A percentile compares a stretch with the other conserved stretches of the same genome.
phyloP scores from a whole-genome alignment of 192 early-diverging fungal genomes.

The Linnemannia exigua region DNA sequence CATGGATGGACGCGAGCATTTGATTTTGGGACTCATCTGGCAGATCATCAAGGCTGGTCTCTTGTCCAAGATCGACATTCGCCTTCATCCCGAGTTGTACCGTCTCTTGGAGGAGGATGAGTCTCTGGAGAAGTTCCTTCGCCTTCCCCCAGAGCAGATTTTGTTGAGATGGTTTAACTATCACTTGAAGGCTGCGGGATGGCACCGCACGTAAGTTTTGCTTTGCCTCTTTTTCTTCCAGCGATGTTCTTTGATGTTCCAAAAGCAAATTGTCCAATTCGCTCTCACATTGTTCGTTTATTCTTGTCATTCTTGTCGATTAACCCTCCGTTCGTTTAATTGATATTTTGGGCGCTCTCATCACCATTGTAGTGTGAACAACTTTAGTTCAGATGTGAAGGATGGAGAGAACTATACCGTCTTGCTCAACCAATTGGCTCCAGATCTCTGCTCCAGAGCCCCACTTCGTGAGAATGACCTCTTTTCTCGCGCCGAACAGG shows the following conservation, averaged over 20 bases:
- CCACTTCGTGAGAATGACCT: conserved; percentile 87
- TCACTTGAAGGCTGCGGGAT: conserved; percentile 95
- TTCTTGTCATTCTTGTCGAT: conserved; percentile 1
- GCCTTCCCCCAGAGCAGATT: conserved; percentile 96
- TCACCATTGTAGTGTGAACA: conserved; percentile 71
- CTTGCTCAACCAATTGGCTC: conserved; percentile 92
- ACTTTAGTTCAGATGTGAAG: conserved; percentile 94
- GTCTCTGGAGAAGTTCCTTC: conserved; percentile 93
- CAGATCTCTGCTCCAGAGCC: conserved; percentile 81
- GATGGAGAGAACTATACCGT: conserved; percentile 98
- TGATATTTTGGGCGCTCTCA: conserved; percentile 16
- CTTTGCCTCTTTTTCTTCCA: conserved; percentile 7
- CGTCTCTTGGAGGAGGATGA: conserved; percentile 94
- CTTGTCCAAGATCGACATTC: conserved; percentile 97
- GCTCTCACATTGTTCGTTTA: conserved; percentile 2
- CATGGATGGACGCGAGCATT: conserved; percentile 96
- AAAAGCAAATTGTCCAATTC: neutral
- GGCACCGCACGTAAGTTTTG: conserved; percentile 72
- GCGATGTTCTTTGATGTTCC: neutral
- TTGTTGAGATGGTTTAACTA: conserved; percentile 99
- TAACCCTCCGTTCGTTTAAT: neutral
- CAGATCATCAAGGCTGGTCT: conserved; percentile 99
- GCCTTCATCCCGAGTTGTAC: conserved; percentile 98
- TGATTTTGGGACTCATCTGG: conserved; percentile 98
- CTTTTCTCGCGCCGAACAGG: conserved; percentile 85